Base-by-base conservation (phyloP, 1,284 basidiomycete species). In the Uromyces viciae-fabae region DNA sequence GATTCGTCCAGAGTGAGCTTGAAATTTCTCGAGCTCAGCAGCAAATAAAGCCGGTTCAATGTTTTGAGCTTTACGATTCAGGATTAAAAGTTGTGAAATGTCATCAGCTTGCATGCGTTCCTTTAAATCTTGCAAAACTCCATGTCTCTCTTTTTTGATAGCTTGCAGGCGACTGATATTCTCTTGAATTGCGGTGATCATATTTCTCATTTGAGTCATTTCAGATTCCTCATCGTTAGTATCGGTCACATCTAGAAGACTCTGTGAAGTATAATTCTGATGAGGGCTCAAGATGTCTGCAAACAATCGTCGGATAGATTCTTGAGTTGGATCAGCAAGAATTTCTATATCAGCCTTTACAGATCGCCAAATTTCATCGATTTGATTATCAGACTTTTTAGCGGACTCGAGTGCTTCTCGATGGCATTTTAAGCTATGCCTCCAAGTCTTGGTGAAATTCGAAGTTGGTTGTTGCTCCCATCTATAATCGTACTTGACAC, bases 21-120 rank as follows among this genome's bases (percentile, higher is more conserved):
- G 89, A 88, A 98, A 98, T 87, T 98, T 98, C 86, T 98, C 95
- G 22, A 98, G 90, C 86, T 98, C 95, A 7, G 91, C 90, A 0
- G 94, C 93, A 84, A 98, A 98, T 22, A 98, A 88, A 0, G 93
- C 90, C 0, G 93, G 91, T 83, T 98, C 94, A 3, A 93, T 92
- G 52, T 91, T 91, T 36, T 90, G 90, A 9, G 78, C 82, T 22
- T 95, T 92, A 19, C 94, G 91, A 85, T 98, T 97, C 75, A 98
- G 90, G 1, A 99, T 90, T 0, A 99, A 90, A 0, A 98, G 88
- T 85, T 97, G 94, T 0, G 95, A 98, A 11, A 99, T 96, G 84
- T 99, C 97, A 86, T 99, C 97, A 40, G 89, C 89, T 90, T 98
- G 97, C 66, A 98, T 90, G 93, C 94, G 94, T 68, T 97, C 94